Evolutionary conservation across 23 red algal species (phyloP).

Genomic region (Gracilaria gracilis): DNA sequence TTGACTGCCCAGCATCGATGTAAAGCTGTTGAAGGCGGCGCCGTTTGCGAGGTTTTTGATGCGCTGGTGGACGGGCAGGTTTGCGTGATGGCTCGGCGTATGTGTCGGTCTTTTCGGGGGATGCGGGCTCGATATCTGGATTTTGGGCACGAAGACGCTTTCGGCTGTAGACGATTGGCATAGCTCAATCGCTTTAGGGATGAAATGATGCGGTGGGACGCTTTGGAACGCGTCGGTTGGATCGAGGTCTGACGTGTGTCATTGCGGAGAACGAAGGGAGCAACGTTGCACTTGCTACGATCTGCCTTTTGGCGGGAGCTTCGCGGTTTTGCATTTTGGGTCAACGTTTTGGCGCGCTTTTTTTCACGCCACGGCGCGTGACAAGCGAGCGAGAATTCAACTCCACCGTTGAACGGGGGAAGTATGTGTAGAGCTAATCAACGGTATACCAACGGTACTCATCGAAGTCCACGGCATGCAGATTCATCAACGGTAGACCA

Average conservation of each 20-base stretch:
- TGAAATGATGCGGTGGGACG: not conserved
- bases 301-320: conserved; percentile 10
- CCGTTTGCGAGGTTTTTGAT: conserved; percentile 37
- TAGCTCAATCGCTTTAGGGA: not conserved
- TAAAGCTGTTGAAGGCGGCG: conserved; percentile 50
- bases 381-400: too few species aligned
- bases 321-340: too few species aligned
- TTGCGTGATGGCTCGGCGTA: not conserved
- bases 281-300: not conserved
- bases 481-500: too few species aligned
- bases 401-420: too few species aligned
- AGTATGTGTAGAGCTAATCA: too few species aligned
- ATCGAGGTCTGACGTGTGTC: not conserved
- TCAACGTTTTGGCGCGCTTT: conserved; percentile 35
- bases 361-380: not conserved
- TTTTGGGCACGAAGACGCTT: conserved; percentile 45
- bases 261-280: not conserved
- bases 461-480: too few species aligned
- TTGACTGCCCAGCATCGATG: conserved; percentile 48
- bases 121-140: not conserved
- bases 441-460: too few species aligned
- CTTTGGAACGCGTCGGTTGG: not conserved
- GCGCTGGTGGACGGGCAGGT: not conserved
- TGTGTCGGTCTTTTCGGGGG: not conserved
- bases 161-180: conserved; percentile 63